Percentiles rank a stretch among this genome's conserved stretches.
phyloP scores from a whole-genome alignment of 768 basidiomycete species.

The Leccinum truebloodii region DNA sequence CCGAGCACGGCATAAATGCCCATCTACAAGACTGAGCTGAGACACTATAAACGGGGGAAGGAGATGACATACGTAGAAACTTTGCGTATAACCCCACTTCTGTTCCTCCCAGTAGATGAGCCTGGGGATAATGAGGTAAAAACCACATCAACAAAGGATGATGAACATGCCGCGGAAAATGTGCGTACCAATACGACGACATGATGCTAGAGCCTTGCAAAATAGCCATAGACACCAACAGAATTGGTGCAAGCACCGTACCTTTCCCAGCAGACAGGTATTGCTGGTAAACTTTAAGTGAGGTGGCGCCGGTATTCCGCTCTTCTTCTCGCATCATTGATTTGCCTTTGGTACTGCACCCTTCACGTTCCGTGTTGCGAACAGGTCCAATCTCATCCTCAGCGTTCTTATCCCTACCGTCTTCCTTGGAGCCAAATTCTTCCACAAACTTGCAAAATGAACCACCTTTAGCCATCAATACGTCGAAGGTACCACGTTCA shows the following conservation, averaged over 20 bases:
- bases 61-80: constrained; percentile 63
- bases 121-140: constrained; percentile 37
- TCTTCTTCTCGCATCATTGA: background rate
- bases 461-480: constrained; percentile 63
- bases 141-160: background rate
- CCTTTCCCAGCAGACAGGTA: constrained; percentile 78
- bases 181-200: constrained; percentile 68
- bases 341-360: background rate
- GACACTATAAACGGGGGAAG: constrained; percentile 30
- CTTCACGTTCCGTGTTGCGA: constrained; percentile 23
- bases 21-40: constrained; percentile 50
- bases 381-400: constrained; percentile 30
- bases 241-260: constrained; percentile 59
- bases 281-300: constrained; percentile 35
- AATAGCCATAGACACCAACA: constrained; percentile 60
- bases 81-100: constrained; percentile 58
- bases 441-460: constrained; percentile 72
- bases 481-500: constrained; percentile 77
- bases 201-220: constrained; percentile 73
- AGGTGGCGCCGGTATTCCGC: background rate
- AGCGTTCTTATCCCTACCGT: constrained; percentile 35
- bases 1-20: constrained; percentile 78
- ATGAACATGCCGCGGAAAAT: no score
- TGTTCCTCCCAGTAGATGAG: constrained; percentile 68
- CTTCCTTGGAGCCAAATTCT: constrained; percentile 48